Evolutionary conservation across 1,284 basidiomycete species (phyloP).

Genomic region (Vanrija pseudolonga): DNA sequence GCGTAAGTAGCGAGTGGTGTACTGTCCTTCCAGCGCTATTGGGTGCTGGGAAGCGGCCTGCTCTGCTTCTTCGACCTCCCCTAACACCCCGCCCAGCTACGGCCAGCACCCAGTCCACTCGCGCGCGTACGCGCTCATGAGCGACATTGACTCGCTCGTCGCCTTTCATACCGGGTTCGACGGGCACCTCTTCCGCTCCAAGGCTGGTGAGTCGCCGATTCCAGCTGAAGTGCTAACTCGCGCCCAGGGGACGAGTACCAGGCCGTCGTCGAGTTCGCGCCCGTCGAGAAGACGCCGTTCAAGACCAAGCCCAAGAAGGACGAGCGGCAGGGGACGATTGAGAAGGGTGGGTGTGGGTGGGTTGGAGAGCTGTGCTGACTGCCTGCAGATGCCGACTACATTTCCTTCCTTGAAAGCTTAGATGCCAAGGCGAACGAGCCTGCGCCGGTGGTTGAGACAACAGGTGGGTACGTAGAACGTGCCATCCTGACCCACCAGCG

Average conservation of each 20-base stretch:
- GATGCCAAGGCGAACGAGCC: slow-evolving; percentile 27
- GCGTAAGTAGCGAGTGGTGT: slow-evolving; percentile 55
- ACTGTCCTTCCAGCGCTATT: too few relatives aligned
- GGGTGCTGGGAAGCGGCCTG: too few relatives aligned
- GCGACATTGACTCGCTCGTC: slow-evolving; percentile 64
- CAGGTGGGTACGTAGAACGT: slow-evolving; percentile 56
- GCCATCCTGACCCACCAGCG: slow-evolving; percentile 15
- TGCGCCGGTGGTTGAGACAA: slow-evolving; percentile 57
- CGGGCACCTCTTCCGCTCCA: slow-evolving; percentile 87
- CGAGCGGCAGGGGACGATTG: slow-evolving; percentile 44
- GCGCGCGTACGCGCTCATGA: slow-evolving; percentile 89
- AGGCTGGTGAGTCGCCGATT: slow-evolving; percentile 62
- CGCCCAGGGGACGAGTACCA: slow-evolving; percentile 73
- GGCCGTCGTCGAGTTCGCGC: slow-evolving; percentile 90
- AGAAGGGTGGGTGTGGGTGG: slow-evolving; percentile 28
- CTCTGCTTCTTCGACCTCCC: background rate
- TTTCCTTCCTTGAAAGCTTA: slow-evolving; percentile 68
- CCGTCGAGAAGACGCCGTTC: slow-evolving; percentile 67
- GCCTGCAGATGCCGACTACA: slow-evolving; percentile 69
- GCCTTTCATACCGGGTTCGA: slow-evolving; percentile 81
- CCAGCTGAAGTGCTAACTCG: background rate
- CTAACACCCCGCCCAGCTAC: slow-evolving; percentile 46
- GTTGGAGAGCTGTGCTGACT: background rate
- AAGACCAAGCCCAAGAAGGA: slow-evolving; percentile 41
- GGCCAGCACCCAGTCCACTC: slow-evolving; percentile 77